Base-by-base conservation (phyloP, 2,329 filamentous ascomycete species). In the Ophiostoma quercus region DNA sequence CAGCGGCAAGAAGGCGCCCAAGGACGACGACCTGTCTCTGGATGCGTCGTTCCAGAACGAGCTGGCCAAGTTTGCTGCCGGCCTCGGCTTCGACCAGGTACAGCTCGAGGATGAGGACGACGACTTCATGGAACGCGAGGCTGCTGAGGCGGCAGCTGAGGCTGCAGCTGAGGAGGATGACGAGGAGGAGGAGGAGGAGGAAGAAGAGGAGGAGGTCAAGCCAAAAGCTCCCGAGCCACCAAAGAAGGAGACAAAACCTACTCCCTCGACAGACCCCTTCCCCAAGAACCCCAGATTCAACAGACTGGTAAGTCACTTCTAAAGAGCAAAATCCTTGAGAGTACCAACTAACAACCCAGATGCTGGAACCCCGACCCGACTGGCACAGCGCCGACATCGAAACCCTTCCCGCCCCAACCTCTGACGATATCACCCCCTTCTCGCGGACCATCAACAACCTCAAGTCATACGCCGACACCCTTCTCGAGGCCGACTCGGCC, bases 401-500 rank as follows among this genome's bases (percentile, higher is more conserved):
- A 43, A 75, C 77, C 63, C 78, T 87, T 19, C 82, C 84, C 0
- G 73, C 75, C 1, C 81, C 82, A 2, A 77, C 76, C 0, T 79
- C 80, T n/a, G 83, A 84, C 65, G 79, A 85, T 51, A 75, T 80
- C 41, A 79, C 78, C 25, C 80, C 80, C 1, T 81, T 82, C 71
- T 77, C 79, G 22, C 75, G 79, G 19, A 79, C 82, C 14, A 80
- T 87, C 34, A 79, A 82, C 63, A 80, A 81, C 51, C 77, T 91
- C 63, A 88, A 92, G 75, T 81, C 87, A 16, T 88, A 96, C 78
- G 93, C 92, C 3, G 86, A 87, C 72, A 83, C 85, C 11, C 83
- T 98, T 7, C 82, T 98, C 25, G 89, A 96, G 69, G 84, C 87
- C 34, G 95, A 99, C 77, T 90, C 90, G 72, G 84, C 87, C 57